phyloP scores from a whole-genome alignment of 306 rosid genomes.

The Betula pendula region DNA sequence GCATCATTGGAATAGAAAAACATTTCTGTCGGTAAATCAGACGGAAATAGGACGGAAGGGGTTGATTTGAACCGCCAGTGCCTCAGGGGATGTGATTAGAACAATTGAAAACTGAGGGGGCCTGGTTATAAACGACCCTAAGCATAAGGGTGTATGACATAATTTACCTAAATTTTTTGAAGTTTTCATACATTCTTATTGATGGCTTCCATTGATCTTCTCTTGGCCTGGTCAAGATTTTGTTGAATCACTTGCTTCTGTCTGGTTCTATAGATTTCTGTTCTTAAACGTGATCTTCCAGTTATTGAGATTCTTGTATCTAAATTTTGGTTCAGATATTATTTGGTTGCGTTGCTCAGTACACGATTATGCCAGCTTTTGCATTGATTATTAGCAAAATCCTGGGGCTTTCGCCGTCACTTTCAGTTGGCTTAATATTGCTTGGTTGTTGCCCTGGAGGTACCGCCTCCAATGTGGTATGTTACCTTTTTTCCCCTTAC shows the following conservation, averaged over 20 bases:
- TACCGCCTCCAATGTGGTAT: conserved; percentile 55
- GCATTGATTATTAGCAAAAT: conserved; percentile 30
- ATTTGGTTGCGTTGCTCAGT: conserved; percentile 47
- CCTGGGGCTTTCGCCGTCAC: conserved; percentile 41
- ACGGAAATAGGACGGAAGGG: neutral
- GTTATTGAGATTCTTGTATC: neutral
- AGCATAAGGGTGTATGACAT: neutral
- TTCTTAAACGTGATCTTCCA: neutral
- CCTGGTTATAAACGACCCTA: neutral
- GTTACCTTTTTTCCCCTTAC: conserved; percentile 1
- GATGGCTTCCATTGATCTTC: neutral
- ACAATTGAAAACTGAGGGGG: neutral
- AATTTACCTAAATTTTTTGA: neutral
- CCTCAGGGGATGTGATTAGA: neutral
- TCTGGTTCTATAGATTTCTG: neutral
- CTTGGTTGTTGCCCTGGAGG: conserved; percentile 57
- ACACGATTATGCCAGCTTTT: conserved; percentile 41
- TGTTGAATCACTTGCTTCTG: neutral
- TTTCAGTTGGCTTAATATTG: conserved; percentile 42
- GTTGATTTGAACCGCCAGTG: neutral
- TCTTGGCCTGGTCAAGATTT: neutral
- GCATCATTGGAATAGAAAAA: neutral
- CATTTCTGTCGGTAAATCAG: neutral
- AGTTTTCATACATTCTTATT: neutral
- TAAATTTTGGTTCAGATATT: conserved; percentile 37